Evolutionary conservation across 176 grass and related monocot species (phyloP).

Genomic region (Olyra latifolia): DNA sequence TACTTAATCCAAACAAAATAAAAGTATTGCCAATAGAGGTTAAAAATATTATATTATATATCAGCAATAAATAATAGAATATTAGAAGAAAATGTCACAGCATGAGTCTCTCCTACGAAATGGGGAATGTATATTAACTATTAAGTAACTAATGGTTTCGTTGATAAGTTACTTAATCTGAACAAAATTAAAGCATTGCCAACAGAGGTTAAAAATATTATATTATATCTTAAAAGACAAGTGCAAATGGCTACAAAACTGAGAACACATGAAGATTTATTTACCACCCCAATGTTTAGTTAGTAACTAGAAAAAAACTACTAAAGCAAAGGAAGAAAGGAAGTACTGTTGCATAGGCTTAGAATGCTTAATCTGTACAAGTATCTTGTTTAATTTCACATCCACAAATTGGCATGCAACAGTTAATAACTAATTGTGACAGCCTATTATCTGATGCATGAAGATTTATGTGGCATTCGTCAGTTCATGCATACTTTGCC

Average conservation of each 20-base stretch:
- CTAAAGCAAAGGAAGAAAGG: not conserved
- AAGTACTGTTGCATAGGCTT: not conserved
- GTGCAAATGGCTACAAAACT: not conserved
- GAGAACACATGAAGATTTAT: not conserved
- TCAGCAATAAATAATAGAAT: slow-evolving; percentile 18
- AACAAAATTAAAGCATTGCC: not conserved
- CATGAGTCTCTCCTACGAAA: not conserved
- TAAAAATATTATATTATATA: too few relatives aligned
- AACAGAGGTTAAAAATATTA: not conserved
- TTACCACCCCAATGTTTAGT: slow-evolving; percentile 1
- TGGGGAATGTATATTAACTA: slow-evolving; percentile 14
- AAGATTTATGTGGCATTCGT: slow-evolving; percentile 9
- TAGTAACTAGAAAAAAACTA: slow-evolving; percentile 1
- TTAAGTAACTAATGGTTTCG: slow-evolving; percentile 12
- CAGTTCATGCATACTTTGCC: not conserved
- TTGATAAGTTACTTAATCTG: not conserved
- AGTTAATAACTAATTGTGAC: not conserved
- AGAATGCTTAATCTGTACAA: not conserved
- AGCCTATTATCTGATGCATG: not conserved
- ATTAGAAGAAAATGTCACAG: not conserved
- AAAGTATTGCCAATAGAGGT: too few relatives aligned
- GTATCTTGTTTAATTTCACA: slow-evolving; percentile 4
- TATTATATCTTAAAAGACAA: not conserved
- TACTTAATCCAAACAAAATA: not conserved
- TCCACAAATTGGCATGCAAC: not conserved